Conservation (phyloP, 345 rosid genomes). For the Hibiscus mutabilis region DNA sequence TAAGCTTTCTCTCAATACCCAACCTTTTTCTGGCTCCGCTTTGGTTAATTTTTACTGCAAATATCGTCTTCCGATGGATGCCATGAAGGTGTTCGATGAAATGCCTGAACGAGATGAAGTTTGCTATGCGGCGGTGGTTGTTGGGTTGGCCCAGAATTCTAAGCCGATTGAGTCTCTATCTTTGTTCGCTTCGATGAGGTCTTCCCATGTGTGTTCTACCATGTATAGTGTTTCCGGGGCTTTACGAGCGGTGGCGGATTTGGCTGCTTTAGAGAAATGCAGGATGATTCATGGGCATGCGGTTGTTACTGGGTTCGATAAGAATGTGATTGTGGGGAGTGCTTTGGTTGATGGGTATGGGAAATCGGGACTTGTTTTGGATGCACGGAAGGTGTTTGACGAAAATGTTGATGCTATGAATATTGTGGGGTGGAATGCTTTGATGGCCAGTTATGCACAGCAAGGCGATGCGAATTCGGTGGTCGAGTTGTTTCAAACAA, state of each 20-base stretch:
- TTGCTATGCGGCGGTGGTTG: conserved; percentile 34
- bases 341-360: conserved; percentile 42
- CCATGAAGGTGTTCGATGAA: conserved; percentile 36
- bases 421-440: conserved; percentile 32
- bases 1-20: conserved; percentile 26
- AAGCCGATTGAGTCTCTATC: conserved; percentile 23
- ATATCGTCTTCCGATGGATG: conserved; percentile 12
- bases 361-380: conserved; percentile 31
- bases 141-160: conserved; percentile 34
- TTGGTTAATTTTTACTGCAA: conserved; percentile 26
- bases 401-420: conserved; percentile 31
- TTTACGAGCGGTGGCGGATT: conserved; percentile 27
- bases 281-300: conserved; percentile 40
- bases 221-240: conserved; percentile 33
- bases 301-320: conserved; percentile 27
- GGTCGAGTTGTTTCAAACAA: conserved; percentile 24
- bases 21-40: conserved; percentile 34
- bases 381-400: conserved; percentile 34
- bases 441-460: conserved; percentile 43
- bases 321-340: conserved; percentile 25
- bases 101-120: conserved; percentile 32
- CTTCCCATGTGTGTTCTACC: conserved; percentile 23
- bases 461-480: conserved; percentile 32
- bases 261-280: conserved; percentile 40
- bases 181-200: conserved; percentile 29